Percentiles rank a stretch among this genome's conserved stretches.
phyloP scores from a whole-genome alignment of 805 yeast genomes.

The Saccharomycopsis schoenii region DNA sequence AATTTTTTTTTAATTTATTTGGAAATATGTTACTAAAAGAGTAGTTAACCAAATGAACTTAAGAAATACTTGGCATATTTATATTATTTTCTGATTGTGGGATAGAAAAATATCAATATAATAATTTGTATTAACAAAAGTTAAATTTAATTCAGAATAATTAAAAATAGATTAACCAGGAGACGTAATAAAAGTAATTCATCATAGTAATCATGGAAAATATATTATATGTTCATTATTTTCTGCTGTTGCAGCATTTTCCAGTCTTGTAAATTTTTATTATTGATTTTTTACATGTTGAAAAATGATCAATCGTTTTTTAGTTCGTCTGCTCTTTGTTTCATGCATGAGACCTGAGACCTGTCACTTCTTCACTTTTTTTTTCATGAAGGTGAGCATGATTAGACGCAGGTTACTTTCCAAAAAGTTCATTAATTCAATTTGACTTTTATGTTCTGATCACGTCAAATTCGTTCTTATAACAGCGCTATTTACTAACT shows the following conservation, averaged over 20 bases:
- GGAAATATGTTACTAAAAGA: not conserved
- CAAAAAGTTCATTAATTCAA: too few relatives aligned
- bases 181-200: too few relatives aligned
- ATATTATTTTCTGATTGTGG: not conserved
- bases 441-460: too few relatives aligned
- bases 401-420: too few relatives aligned
- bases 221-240: not conserved
- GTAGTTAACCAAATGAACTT: not conserved
- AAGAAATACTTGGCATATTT: not conserved
- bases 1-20: not conserved
- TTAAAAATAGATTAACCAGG: too few relatives aligned
- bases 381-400: too few relatives aligned
- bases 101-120: too few relatives aligned
- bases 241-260: not conserved
- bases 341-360: not conserved
- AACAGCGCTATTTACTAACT: too few relatives aligned
- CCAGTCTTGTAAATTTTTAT: too few relatives aligned
- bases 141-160: too few relatives aligned
- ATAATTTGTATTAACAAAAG: too few relatives aligned
- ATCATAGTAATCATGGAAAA: not conserved
- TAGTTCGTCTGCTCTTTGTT: not conserved
- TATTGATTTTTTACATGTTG: not conserved
- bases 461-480: too few relatives aligned
- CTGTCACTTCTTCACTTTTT: not conserved
- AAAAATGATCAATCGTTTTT: not conserved